Conservation (phyloP, 805 yeast species). For the Ascoidea rubescens region DNA sequence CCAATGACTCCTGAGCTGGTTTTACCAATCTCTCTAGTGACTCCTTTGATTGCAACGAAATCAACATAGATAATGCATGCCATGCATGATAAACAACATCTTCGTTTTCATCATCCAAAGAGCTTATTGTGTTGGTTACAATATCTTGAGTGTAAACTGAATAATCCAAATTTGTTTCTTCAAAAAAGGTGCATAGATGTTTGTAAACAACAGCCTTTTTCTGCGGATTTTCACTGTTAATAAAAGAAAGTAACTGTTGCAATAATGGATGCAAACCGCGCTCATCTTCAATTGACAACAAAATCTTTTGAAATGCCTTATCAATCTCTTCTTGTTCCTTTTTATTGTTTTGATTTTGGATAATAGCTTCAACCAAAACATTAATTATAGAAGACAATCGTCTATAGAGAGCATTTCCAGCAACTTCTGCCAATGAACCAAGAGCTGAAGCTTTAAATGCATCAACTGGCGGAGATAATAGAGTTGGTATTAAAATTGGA, state of each 20-base stretch:
- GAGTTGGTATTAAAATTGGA: constrained; percentile 83
- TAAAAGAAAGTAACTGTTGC: constrained; percentile 64
- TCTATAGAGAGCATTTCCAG: constrained; percentile 68
- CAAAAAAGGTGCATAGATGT: constrained; percentile 62
- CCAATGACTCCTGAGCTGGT: constrained; percentile 68
- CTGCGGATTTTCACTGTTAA: constrained; percentile 59
- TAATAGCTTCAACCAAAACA: constrained; percentile 51
- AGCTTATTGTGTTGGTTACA: constrained; percentile 51
- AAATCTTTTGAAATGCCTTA: constrained; percentile 50
- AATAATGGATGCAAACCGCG: constrained; percentile 76
- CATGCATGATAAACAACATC: constrained; percentile 53
- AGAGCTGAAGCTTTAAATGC: constrained; percentile 77
- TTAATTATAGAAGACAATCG: constrained; percentile 64
- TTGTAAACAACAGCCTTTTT: constrained; percentile 51
- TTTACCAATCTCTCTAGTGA: constrained; percentile 62
- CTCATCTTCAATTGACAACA: constrained; percentile 58
- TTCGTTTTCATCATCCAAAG: constrained; percentile 57
- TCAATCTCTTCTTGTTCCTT: constrained; percentile 23
- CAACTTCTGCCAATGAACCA: constrained; percentile 78
- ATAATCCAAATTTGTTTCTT: constrained; percentile 51
- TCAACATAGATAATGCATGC: constrained; percentile 48
- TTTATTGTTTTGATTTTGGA: constrained; percentile 22
- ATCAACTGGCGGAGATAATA: constrained; percentile 71
- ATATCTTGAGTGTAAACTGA: constrained; percentile 62
- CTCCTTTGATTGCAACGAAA: constrained; percentile 63